These are phyloP conservation scores for Lachancea sp. DNA, from an alignment of 805 yeast genomes.

Conservation along the genomic window DNA sequence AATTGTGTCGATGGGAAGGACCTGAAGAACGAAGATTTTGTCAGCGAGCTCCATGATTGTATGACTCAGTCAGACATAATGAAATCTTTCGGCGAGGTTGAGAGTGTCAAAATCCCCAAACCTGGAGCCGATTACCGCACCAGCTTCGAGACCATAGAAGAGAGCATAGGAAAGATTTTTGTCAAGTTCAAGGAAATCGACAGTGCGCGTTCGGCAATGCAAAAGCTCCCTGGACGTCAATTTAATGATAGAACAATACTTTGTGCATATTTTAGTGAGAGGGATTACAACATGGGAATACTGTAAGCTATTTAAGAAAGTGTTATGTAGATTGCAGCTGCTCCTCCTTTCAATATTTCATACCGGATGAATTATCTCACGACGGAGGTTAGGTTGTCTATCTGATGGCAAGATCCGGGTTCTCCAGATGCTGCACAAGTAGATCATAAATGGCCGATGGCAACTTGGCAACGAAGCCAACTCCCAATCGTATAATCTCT, in stretches of 20 bases:
- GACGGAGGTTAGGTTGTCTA: neutral
- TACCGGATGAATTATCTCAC: constrained; percentile 13
- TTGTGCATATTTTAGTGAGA: constrained; percentile 54
- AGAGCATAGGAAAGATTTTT: constrained; percentile 68
- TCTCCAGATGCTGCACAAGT: constrained; percentile 28
- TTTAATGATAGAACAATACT: constrained; percentile 67
- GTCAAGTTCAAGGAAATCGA: constrained; percentile 53
- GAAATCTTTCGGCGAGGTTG: constrained; percentile 45
- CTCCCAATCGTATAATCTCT: constrained; percentile 68
- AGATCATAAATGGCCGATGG: constrained; percentile 53
- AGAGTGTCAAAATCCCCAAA: constrained; percentile 53
- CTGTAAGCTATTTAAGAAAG: constrained; percentile 1
- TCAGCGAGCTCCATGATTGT: constrained; percentile 45
- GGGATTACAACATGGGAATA: constrained; percentile 44
- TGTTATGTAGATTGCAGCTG: too few species aligned
- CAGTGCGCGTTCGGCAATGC: constrained; percentile 49
- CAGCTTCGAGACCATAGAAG: constrained; percentile 39
- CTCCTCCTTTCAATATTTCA: neutral
- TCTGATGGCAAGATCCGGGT: constrained; percentile 12
- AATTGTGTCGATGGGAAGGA: constrained; percentile 65
- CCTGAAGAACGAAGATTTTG: constrained; percentile 44
- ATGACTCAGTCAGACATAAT: constrained; percentile 31
- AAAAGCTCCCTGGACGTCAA: constrained; percentile 53
- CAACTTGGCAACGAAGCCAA: constrained; percentile 70
- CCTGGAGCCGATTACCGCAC: constrained; percentile 41